phyloP scores from a whole-genome alignment of 768 basidiomycete genomes.

The Tylopilus felleus region DNA sequence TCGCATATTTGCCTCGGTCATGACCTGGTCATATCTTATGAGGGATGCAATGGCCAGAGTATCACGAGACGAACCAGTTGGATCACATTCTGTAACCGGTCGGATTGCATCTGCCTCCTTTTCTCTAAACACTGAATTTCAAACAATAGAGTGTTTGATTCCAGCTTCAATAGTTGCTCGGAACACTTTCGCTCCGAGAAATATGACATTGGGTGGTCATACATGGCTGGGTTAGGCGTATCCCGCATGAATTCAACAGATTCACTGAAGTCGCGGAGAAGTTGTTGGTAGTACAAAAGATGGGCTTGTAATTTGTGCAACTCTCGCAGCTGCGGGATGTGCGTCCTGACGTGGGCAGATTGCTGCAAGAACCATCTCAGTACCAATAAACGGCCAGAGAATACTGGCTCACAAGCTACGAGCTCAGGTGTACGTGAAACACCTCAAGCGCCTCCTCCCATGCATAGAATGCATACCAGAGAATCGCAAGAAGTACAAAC shows the following conservation, averaged over 20 bases:
- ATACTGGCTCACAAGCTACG: conserved; percentile 35
- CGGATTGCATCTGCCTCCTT: conserved; percentile 25
- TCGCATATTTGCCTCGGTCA: conserved; percentile 45
- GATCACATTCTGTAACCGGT: conserved; percentile 31
- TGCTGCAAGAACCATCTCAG: conserved; percentile 35
- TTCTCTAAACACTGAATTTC: conserved; percentile 40
- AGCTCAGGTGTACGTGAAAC: conserved; percentile 49
- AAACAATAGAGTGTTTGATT: conserved; percentile 33
- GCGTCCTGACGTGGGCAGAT: conserved; percentile 35
- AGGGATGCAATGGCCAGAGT: neutral
- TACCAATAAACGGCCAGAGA: neutral
- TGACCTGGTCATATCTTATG: conserved; percentile 21
- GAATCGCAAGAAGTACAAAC: conserved; percentile 35
- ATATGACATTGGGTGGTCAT: conserved; percentile 22
- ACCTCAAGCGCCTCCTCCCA: conserved; percentile 60
- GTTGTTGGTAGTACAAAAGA: conserved; percentile 50
- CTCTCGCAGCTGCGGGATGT: conserved; percentile 47
- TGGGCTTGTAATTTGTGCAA: conserved; percentile 59
- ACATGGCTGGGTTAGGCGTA: conserved; percentile 49
- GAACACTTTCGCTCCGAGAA: conserved; percentile 5
- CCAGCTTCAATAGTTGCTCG: conserved; percentile 11
- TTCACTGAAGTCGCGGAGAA: conserved; percentile 53
- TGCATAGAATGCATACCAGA: conserved; percentile 60
- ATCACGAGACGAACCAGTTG: conserved; percentile 20
- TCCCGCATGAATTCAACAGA: conserved; percentile 46